Evolutionary conservation across 2,329 filamentous ascomycete species (phyloP), one percentile per base, ranked within the genome.

Genomic region (Aspergillus japonicus): DNA sequence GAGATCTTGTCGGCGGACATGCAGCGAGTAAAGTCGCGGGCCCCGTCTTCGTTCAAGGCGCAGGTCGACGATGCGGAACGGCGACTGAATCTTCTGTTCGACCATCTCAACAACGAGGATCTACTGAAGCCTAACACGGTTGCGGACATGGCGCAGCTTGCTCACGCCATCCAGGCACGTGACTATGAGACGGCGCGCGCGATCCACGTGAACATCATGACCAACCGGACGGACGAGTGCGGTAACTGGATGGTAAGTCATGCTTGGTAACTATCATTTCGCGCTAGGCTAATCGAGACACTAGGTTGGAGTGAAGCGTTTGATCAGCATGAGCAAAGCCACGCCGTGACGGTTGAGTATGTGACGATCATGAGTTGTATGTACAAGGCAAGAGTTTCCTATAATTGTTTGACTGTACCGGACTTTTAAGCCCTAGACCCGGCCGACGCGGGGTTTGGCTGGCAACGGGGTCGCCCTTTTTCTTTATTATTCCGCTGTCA

Each of bases 31-130:
- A 93, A 93, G 61, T 80, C 87, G 33, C 89, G 91, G 67, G 95
- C 95, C 0, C 95, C 95, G 19, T 82, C 89, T n/a, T 88, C 89
- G 16, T 97, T 95, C 79, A 89, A 91, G 64, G 84, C 88, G 14
- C 93, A 98, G 74, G 92, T 99, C 21, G 90, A 92, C 69, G 95
- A 98, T 73, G 95, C 93, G 2, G 91, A 96, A 74, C 96, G 96
- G 79, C 88, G 95, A 29, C 83, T 99, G 60, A 91, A 90, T 69
- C 88, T 97, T 53, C 81, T 99, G n/a, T 98, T 97, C 74, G 94
- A 99, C 72, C 92, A 97, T 75, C 82, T 99, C 50, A 99, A 98
- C 83, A 98, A 98, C 66, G 90, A 93, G 71, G 93, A 98, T 71
- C 81, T 97, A 47, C 82, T 98, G 57, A 90, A 89, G 78, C 85